A percentile compares a stretch with the other conserved stretches of the same genome.
These are phyloP conservation scores for Pueraria montana DNA, from an alignment of 306 rosid species.

Conservation along the genomic window DNA sequence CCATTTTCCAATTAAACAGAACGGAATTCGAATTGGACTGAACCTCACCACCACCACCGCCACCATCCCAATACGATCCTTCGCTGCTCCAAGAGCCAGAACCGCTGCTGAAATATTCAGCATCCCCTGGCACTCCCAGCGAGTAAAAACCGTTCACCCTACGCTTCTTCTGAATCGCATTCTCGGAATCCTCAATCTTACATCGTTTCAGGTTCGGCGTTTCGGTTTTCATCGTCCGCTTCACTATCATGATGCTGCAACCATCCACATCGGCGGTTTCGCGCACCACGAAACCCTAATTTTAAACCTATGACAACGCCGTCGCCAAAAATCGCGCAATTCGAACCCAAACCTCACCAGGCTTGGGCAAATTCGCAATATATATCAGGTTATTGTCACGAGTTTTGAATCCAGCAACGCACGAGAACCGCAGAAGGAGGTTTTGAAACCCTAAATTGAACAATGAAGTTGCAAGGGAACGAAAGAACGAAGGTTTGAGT, in stretches of 20 bases:
- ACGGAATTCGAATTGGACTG: constrained; percentile 63
- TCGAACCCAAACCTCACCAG: constrained; percentile 37
- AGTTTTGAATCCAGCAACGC: constrained; percentile 13
- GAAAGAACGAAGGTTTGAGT: neutral
- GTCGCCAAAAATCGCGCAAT: constrained; percentile 36
- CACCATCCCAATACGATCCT: constrained; percentile 62
- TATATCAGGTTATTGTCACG: neutral
- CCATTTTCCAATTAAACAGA: constrained; percentile 44
- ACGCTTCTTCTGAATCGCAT: constrained; percentile 66
- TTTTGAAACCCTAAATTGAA: constrained; percentile 30
- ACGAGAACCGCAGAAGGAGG: neutral
- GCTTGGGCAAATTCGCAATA: neutral
- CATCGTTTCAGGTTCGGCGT: constrained; percentile 91
- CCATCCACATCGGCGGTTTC: constrained; percentile 39
- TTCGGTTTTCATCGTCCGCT: constrained; percentile 75
- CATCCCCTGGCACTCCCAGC: constrained; percentile 55
- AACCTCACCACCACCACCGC: constrained; percentile 65
- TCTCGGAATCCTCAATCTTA: constrained; percentile 67
- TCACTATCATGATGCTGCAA: constrained; percentile 75
- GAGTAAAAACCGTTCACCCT: constrained; percentile 56
- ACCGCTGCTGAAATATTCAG: constrained; percentile 69
- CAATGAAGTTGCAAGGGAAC: constrained; percentile 24
- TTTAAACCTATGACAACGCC: constrained; percentile 15
- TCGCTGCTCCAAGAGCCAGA: constrained; percentile 70
- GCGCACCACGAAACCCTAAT: constrained; percentile 67